Evolutionary conservation across 139 green algal species (phyloP).

Genomic region (Tetradesmus obliquus): DNA sequence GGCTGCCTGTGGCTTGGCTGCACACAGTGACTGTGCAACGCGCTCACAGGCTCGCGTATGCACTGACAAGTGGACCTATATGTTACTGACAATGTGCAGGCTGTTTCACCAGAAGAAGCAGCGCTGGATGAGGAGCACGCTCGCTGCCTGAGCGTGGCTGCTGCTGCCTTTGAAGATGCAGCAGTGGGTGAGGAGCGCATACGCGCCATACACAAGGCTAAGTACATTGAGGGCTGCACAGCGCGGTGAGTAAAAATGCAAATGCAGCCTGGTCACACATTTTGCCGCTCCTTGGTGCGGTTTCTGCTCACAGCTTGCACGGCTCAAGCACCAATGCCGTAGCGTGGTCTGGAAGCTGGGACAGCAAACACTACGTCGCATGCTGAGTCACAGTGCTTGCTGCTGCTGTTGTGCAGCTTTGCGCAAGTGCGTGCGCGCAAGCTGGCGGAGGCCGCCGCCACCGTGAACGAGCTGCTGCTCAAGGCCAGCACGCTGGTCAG

Average conservation of each 20-base stretch:
- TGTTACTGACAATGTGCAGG: too few relatives aligned
- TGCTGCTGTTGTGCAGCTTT: slow-evolving; percentile 24
- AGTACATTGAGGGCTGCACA: slow-evolving; percentile 28
- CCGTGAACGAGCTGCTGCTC: slow-evolving; percentile 41
- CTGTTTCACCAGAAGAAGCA: neutral
- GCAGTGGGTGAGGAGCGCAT: slow-evolving; percentile 65
- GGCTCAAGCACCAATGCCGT: too few relatives aligned
- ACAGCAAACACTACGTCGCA: too few relatives aligned
- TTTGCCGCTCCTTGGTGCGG: too few relatives aligned
- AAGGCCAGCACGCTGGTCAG: slow-evolving; percentile 9
- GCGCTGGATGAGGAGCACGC: slow-evolving; percentile 39
- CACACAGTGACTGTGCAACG: too few relatives aligned
- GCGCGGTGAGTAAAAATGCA: slow-evolving; percentile 41
- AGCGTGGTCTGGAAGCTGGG: too few relatives aligned
- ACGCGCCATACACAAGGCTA: slow-evolving; percentile 50
- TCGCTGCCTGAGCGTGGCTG: slow-evolving; percentile 51
- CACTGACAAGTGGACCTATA: too few relatives aligned
- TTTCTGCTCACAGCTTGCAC: too few relatives aligned
- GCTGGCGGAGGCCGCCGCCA: slow-evolving; percentile 38
- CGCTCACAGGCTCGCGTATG: too few relatives aligned
- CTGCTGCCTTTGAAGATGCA: slow-evolving; percentile 50
- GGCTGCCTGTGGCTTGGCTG: too few relatives aligned
- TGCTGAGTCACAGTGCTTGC: too few relatives aligned
- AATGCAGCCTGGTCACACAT: too few relatives aligned
- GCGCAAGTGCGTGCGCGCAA: slow-evolving; percentile 46